Conservation (phyloP, 192 early-diverging fungal species). For the Linnemannia hyalina region DNA sequence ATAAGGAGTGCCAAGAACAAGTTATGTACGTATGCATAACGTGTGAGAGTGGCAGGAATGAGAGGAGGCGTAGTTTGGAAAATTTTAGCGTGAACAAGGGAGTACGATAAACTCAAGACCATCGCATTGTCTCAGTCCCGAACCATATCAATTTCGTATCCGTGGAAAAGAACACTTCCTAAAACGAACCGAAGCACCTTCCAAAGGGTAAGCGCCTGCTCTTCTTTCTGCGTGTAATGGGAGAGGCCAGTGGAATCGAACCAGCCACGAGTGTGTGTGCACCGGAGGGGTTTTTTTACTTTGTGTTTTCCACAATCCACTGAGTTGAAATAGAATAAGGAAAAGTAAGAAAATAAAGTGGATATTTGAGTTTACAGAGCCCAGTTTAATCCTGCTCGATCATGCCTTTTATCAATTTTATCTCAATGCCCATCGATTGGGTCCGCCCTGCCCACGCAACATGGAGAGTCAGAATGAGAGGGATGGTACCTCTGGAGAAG, state of each 20-base stretch:
- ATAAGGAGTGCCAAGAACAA: too few species aligned
- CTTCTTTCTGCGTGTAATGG: neutral
- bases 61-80: neutral
- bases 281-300: neutral
- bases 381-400: slow-evolving; percentile 5
- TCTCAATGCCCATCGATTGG: slow-evolving; percentile 10
- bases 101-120: neutral
- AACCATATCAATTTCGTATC: neutral
- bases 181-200: neutral
- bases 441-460: neutral
- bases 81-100: neutral
- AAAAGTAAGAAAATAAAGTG: neutral
- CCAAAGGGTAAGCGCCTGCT: neutral
- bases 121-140: neutral
- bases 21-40: too few species aligned
- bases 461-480: too few species aligned
- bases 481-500: too few species aligned
- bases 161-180: slow-evolving; percentile 5
- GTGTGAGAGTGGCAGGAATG: neutral
- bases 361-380: slow-evolving; percentile 7
- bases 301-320: neutral
- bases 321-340: neutral
- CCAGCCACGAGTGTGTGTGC: neutral
- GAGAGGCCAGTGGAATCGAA: neutral
- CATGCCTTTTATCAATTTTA: slow-evolving; percentile 20